A percentile compares a stretch with the other conserved stretches of the same genome.
Evolutionary conservation across 257 asterid genomes (phyloP).

Genomic region (Solanum gracilifrons): DNA sequence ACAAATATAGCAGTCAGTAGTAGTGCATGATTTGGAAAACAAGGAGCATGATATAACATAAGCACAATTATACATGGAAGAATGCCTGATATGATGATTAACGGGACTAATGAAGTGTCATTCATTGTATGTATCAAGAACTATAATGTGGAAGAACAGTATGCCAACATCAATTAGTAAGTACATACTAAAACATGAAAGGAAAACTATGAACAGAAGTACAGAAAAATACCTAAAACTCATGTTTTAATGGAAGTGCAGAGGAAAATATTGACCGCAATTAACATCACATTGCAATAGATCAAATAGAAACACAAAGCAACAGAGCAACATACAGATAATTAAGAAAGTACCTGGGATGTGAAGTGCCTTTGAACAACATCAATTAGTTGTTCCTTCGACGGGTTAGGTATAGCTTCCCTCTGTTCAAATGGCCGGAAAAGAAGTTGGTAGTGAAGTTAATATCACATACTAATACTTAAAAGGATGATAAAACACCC

Average conservation of each 20-base stretch:
- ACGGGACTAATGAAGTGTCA: neutral
- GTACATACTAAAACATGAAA: neutral
- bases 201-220: neutral
- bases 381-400: conserved; percentile 79
- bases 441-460: neutral
- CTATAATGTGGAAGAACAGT: neutral
- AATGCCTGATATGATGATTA: neutral
- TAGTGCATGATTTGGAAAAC: neutral
- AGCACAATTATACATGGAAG: neutral
- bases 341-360: conserved; percentile 46
- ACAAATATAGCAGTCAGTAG: neutral
- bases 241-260: neutral
- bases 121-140: neutral
- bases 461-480: neutral
- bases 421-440: conserved; percentile 24
- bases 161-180: neutral
- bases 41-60: neutral
- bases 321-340: neutral
- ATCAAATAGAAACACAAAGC: neutral
- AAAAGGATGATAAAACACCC: neutral
- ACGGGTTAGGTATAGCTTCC: conserved; percentile 64
- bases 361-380: conserved; percentile 87
- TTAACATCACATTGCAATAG: neutral
- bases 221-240: neutral
- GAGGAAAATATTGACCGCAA: neutral